Base-by-base conservation (phyloP, 306 rosid species). In the Fragaria vesca region DNA sequence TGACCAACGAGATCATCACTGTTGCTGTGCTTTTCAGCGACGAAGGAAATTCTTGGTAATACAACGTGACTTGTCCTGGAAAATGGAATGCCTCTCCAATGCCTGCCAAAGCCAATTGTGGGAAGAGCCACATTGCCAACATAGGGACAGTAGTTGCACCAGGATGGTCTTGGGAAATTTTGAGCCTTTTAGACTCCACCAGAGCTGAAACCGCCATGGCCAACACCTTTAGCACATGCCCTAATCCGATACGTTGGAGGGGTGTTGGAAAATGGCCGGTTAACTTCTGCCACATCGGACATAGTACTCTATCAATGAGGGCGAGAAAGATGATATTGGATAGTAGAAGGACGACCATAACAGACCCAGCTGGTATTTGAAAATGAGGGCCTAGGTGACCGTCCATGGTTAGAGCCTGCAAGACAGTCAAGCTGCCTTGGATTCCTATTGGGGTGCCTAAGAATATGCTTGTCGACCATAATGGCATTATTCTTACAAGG, bases 71-170 rank as follows among this genome's bases (percentile, higher is more conserved):
- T 76, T 88, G 93, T 47, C 81, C 93, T 0, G 90, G 95, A 68
- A 88, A 86, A 66, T 90, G 93, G 69, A 92, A 92, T 4, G 93
- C 89, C 81, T 87, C 96, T 62, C 96, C 96, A 17, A 87, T 30
- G 0, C 97, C 92, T 65, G 82, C 86, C 60, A 89, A 36, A 66
- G 68, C 85, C 58, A 88, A 45, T 15, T 90, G 93, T 57, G 91
- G 93, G 70, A 85, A 81, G 42, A 89, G 81, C 97, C 97, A 92
- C 0, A 89, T 57, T 3, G 69, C 74, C 0, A 68, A 82, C 86
- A 89, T 85, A 8, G 81, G 62, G 55, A 57, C 79, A 9, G 57
- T 51, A 51, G 57, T 6, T 18, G n/a, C 32, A 13, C 61, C 42
- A 6, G 74, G 15, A 32, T 51, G 43, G 61, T 32, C 28, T 42